Conservation (phyloP, 163 green algal genomes). For the Coccomyxa subellipsoidea region DNA sequence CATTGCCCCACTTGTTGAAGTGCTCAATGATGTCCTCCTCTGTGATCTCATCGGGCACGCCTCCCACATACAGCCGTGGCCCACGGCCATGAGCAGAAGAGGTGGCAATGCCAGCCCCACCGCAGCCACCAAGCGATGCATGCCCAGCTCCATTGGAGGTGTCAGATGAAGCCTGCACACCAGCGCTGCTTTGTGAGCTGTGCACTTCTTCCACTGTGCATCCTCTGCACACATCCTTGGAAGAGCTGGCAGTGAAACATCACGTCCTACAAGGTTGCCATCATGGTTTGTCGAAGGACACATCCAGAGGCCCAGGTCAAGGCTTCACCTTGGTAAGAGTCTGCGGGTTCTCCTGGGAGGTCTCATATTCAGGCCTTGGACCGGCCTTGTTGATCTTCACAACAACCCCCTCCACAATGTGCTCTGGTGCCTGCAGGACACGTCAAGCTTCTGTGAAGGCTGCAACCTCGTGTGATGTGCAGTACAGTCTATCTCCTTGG, state of each 20-base stretch:
- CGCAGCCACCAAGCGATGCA: background rate
- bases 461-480: no score
- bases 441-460: no score
- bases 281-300: background rate
- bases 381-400: conserved; percentile 32
- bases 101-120: background rate
- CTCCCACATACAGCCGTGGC: conserved; percentile 25
- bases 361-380: conserved; percentile 20
- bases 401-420: conserved; percentile 12
- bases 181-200: background rate
- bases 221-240: no score
- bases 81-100: conserved; percentile 16
- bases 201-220: no score
- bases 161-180: background rate
- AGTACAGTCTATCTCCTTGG: background rate
- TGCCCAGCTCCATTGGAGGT: background rate
- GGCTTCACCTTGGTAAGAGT: background rate
- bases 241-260: no score
- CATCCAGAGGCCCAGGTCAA: background rate
- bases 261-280: background rate
- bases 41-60: conserved; percentile 15
- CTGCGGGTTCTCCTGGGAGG: background rate
- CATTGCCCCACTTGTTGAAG: conserved; percentile 31
- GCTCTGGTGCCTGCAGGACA: conserved; percentile 17
- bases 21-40: conserved; percentile 17